Conservation (phyloP, 2,329 filamentous ascomycete genomes). For the Cercospora sp. region DNA sequence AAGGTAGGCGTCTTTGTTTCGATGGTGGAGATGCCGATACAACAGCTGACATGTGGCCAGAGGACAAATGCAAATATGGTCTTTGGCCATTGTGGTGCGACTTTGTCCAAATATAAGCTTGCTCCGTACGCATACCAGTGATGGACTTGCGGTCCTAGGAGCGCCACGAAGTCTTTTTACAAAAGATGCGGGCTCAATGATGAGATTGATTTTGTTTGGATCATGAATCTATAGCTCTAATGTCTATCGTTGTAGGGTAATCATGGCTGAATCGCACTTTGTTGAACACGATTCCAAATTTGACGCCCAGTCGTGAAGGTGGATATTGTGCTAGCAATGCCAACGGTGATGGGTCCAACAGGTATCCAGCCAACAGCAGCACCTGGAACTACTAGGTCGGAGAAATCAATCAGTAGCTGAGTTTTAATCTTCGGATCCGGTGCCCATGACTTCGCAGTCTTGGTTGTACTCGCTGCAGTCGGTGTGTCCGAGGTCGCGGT, state of each 20-base stretch:
- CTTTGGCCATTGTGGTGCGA: constrained; percentile 30
- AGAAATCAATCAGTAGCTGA: constrained; percentile 56
- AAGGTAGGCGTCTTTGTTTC: constrained; percentile 15
- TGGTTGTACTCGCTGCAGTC: background rate
- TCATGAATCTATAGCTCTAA: background rate
- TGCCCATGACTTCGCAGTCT: background rate
- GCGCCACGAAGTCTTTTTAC: background rate
- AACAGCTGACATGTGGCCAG: constrained; percentile 1
- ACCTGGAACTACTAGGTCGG: constrained; percentile 65
- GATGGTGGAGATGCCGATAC: background rate
- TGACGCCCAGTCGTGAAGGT: constrained; percentile 62
- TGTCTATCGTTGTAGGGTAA: background rate
- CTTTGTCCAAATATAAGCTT: constrained; percentile 25
- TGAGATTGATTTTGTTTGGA: background rate
- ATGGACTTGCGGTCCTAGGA: background rate
- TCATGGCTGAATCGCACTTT: constrained; percentile 10
- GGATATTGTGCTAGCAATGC: constrained; percentile 60
- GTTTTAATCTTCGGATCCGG: constrained; percentile 34
- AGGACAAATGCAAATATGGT: constrained; percentile 30
- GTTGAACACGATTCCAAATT: constrained; percentile 53
- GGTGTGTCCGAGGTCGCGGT: background rate
- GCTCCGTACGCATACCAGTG: constrained; percentile 26
- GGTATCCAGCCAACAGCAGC: constrained; percentile 61
- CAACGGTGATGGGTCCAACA: constrained; percentile 55
- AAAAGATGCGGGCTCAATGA: background rate